These are phyloP conservation scores for Rhynchosporium secalis DNA, from an alignment of 2,329 filamentous ascomycete genomes.

Conservation along the genomic window DNA sequence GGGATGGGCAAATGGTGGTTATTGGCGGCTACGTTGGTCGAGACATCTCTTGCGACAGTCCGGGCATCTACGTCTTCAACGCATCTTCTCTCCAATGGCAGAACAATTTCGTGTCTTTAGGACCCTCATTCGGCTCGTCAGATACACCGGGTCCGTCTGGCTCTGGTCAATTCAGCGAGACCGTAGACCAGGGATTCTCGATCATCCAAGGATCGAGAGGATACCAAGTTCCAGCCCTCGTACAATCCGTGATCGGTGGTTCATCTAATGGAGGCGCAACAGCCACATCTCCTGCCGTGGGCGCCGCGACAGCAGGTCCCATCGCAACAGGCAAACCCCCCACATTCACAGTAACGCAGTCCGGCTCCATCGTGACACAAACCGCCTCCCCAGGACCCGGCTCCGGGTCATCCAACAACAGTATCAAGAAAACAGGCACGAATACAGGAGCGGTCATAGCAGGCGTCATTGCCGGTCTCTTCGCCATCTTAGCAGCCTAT, in stretches of 20 bases:
- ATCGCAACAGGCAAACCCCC: constrained; percentile 68
- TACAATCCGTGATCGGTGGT: constrained; percentile 65
- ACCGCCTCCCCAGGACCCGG: constrained; percentile 43
- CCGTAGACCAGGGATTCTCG: constrained; percentile 34
- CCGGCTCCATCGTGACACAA: constrained; percentile 46
- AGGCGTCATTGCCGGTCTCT: constrained; percentile 62
- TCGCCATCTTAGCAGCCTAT: constrained; percentile 62
- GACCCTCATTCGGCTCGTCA: constrained; percentile 38
- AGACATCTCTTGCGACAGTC: constrained; percentile 62
- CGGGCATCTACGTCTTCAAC: constrained; percentile 74
- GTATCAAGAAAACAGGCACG: constrained; percentile 35
- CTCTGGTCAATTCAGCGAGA: constrained; percentile 12
- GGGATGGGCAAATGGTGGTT: constrained; percentile 70
- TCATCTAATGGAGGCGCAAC: constrained; percentile 62
- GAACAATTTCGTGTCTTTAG: constrained; percentile 55
- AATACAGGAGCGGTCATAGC: constrained; percentile 49
- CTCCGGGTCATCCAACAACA: constrained; percentile 34
- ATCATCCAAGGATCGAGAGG: constrained; percentile 60
- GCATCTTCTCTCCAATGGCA: constrained; percentile 64
- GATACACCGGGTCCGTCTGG: constrained; percentile 41
- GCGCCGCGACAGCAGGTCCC: constrained; percentile 64
- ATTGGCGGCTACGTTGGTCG: constrained; percentile 68
- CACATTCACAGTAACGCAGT: constrained; percentile 65
- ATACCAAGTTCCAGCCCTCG: constrained; percentile 63
- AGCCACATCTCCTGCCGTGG: constrained; percentile 61